Evolutionary conservation across 2,329 filamentous ascomycete genomes (phyloP).

Genomic region (Cercospora sp.): DNA sequence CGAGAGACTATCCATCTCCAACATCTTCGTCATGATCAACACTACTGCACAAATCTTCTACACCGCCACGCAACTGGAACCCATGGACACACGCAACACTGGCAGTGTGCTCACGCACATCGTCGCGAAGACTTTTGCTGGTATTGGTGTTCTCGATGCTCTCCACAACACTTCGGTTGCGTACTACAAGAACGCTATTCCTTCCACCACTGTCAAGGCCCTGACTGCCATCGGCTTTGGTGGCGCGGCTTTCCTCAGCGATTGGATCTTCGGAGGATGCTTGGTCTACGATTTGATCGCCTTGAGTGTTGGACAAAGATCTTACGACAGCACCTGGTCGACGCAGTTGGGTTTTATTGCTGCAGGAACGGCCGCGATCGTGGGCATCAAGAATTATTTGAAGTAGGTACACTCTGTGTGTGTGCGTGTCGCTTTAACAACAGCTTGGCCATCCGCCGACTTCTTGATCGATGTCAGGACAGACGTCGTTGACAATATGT

Average conservation of each 20-base stretch:
- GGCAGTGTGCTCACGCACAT: constrained; percentile 59
- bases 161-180: constrained; percentile 60
- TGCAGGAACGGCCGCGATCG: constrained; percentile 54
- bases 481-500: constrained; percentile 14
- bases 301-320: constrained; percentile 56
- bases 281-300: constrained; percentile 60
- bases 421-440: neutral
- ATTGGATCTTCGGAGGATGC: constrained; percentile 62
- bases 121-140: constrained; percentile 60
- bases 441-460: constrained; percentile 2
- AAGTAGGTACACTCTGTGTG: constrained; percentile 50
- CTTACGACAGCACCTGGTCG: constrained; percentile 52
- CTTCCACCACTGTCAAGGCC: constrained; percentile 51
- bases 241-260: constrained; percentile 51
- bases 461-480: neutral
- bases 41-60: constrained; percentile 57
- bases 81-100: constrained; percentile 51
- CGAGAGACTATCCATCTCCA: constrained; percentile 51
- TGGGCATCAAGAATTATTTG: constrained; percentile 53
- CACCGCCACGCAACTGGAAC: constrained; percentile 49
- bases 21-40: constrained; percentile 59
- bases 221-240: constrained; percentile 58
- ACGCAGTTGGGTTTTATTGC: constrained; percentile 54
- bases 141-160: constrained; percentile 60
- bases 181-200: constrained; percentile 53